Percentiles rank a stretch among this genome's conserved stretches.
These are phyloP conservation scores for Serendipita indica DNA, from an alignment of 768 basidiomycete species.

Conservation along the genomic window DNA sequence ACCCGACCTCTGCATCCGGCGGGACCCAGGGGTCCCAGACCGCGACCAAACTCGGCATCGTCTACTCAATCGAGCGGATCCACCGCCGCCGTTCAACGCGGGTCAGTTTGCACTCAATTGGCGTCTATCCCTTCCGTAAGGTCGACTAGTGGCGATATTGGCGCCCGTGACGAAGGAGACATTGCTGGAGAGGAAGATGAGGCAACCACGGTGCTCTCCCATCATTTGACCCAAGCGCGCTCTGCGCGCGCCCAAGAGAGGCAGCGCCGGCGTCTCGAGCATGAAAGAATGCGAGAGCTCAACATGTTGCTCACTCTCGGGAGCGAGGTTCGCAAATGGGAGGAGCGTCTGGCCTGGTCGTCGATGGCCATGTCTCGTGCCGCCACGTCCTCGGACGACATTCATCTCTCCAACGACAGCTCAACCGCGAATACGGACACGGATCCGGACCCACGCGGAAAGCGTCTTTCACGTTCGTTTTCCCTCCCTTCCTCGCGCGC, in stretches of 20 bases:
- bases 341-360: slow-evolving; percentile 6
- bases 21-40: slow-evolving; percentile 64
- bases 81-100: slow-evolving; percentile 66
- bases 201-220: neutral
- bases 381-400: neutral
- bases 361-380: neutral
- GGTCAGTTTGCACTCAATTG: too few species aligned
- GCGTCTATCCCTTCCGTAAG: too few species aligned
- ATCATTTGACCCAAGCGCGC: neutral
- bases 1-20: neutral
- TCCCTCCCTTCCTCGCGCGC: slow-evolving; percentile 4
- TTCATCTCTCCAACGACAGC: neutral
- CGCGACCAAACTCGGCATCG: slow-evolving; percentile 66
- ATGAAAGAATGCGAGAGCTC: neutral
- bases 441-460: slow-evolving; percentile 1
- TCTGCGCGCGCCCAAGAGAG: slow-evolving; percentile 1
- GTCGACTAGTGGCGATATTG: neutral
- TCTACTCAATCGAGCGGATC: too few species aligned
- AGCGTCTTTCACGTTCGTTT: neutral
- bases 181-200: neutral
- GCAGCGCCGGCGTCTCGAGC: neutral
- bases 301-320: slow-evolving; percentile 4
- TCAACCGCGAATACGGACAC: neutral
- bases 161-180: neutral
- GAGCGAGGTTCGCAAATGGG: slow-evolving; percentile 8